phyloP scores from a whole-genome alignment of 306 rosid genomes.

The Calophaca sinica region DNA sequence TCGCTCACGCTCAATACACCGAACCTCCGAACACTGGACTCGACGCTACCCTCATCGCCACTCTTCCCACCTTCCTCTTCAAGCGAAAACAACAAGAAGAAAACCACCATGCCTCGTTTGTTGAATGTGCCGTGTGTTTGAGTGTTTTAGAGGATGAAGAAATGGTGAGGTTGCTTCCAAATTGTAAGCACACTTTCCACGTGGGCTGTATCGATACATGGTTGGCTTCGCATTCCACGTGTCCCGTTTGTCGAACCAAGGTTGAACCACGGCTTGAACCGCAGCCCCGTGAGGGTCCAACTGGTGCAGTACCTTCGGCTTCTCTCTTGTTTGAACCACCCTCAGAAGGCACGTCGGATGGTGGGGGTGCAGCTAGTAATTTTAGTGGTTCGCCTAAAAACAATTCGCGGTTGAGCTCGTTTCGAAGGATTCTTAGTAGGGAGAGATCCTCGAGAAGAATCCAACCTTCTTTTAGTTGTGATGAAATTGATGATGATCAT shows the following conservation, averaged over 20 bases:
- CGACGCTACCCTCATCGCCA: slow-evolving; percentile 49
- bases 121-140: slow-evolving; percentile 70
- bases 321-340: slow-evolving; percentile 24
- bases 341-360: slow-evolving; percentile 52
- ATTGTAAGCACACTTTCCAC: slow-evolving; percentile 72
- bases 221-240: slow-evolving; percentile 61
- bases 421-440: slow-evolving; percentile 60
- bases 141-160: slow-evolving; percentile 58
- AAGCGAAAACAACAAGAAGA: slow-evolving; percentile 9
- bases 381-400: slow-evolving; percentile 39
- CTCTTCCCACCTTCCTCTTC: slow-evolving; percentile 59
- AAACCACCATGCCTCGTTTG: neutral
- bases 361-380: neutral
- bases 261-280: slow-evolving; percentile 53
- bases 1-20: slow-evolving; percentile 42
- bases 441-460: slow-evolving; percentile 59
- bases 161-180: slow-evolving; percentile 57
- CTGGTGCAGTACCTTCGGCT: slow-evolving; percentile 32
- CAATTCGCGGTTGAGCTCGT: slow-evolving; percentile 58
- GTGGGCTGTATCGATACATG: slow-evolving; percentile 65
- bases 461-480: slow-evolving; percentile 46
- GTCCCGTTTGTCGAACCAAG: slow-evolving; percentile 68
- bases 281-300: slow-evolving; percentile 59
- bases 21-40: slow-evolving; percentile 54
- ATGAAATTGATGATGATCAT: slow-evolving; percentile 36